Conservation (phyloP, 345 rosid genomes). For the Ceriops tagal region DNA sequence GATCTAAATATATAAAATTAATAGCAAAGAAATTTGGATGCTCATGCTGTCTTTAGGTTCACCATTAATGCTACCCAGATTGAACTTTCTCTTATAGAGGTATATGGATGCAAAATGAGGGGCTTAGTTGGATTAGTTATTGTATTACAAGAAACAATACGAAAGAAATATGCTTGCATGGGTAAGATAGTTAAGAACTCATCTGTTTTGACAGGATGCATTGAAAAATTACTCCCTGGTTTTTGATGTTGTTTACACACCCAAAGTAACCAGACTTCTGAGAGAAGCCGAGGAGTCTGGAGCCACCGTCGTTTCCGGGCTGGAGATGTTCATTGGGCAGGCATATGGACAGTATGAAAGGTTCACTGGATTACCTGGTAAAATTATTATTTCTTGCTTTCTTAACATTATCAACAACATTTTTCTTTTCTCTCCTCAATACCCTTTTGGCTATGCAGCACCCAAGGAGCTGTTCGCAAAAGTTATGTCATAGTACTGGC, state of each 20-base stretch:
- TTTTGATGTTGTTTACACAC: slow-evolving; percentile 87
- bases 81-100: not conserved
- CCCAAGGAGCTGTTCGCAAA: slow-evolving; percentile 73
- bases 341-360: slow-evolving; percentile 84
- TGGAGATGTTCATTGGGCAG: slow-evolving; percentile 94
- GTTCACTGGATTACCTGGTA: slow-evolving; percentile 80
- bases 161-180: not conserved
- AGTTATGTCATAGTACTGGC: slow-evolving; percentile 45
- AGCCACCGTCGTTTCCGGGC: slow-evolving; percentile 63
- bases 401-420: not conserved
- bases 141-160: too few relatives aligned
- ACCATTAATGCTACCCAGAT: not conserved
- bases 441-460: slow-evolving; percentile 42
- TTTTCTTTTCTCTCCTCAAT: not conserved
- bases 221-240: slow-evolving; percentile 69
- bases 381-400: not conserved
- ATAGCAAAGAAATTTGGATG: not conserved
- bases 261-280: slow-evolving; percentile 76
- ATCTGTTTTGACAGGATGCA: slow-evolving; percentile 44
- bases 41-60: not conserved
- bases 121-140: not conserved
- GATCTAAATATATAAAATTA: not conserved
- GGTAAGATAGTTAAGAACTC: not conserved
- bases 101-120: not conserved
- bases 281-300: slow-evolving; percentile 83